phyloP scores from a whole-genome alignment of 345 rosid species.

The Populus davidiana region DNA sequence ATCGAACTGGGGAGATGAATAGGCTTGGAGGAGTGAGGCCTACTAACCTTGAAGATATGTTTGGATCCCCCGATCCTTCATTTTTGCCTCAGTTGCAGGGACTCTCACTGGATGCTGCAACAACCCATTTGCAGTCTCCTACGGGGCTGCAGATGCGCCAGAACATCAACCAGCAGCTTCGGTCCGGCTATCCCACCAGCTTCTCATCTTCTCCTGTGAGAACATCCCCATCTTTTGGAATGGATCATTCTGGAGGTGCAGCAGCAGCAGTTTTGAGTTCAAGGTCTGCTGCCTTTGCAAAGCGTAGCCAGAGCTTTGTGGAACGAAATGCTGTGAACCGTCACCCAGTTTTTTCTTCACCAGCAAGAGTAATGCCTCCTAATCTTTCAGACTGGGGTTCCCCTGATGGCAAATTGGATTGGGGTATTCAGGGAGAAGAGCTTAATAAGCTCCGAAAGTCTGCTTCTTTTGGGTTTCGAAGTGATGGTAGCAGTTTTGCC shows the following conservation, averaged over 20 bases:
- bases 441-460: constrained; percentile 65
- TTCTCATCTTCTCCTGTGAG: constrained; percentile 54
- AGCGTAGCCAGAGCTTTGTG: constrained; percentile 67
- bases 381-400: constrained; percentile 65
- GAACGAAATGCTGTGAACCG: constrained; percentile 48
- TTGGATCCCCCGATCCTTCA: constrained; percentile 44
- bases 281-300: constrained; percentile 63
- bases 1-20: constrained; percentile 42
- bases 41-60: constrained; percentile 61
- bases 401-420: constrained; percentile 73
- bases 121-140: constrained; percentile 39
- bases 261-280: constrained; percentile 51
- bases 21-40: constrained; percentile 61
- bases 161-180: constrained; percentile 50
- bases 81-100: constrained; percentile 44
- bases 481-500: constrained; percentile 30
- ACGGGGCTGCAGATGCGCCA: constrained; percentile 44
- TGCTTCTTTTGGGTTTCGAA: constrained; percentile 58
- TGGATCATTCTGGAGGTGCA: constrained; percentile 36
- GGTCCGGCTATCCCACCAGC: constrained; percentile 42
- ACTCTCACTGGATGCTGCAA: constrained; percentile 34
- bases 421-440: constrained; percentile 75
- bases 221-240: constrained; percentile 37
- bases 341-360: constrained; percentile 37
- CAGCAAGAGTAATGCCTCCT: constrained; percentile 29